Base-by-base conservation (phyloP, 495 filamentous ascomycete species). In the Pseudevernia furfuracea region DNA sequence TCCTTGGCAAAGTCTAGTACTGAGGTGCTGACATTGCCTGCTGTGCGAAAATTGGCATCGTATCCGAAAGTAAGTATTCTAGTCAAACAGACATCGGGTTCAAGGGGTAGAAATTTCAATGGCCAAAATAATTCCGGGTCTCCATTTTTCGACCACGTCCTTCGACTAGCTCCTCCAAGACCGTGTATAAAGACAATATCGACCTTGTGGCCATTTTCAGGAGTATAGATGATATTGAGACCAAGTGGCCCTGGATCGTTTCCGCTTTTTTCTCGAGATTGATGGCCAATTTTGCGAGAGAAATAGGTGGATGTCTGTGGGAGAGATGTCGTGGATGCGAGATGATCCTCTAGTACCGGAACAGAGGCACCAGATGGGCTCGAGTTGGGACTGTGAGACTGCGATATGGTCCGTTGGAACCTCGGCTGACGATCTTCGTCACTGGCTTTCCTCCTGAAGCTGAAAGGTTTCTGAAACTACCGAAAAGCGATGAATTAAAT, bases 121-220 rank as follows among this genome's bases (percentile, higher is more conserved):
- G 75, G 74, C 75, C 75, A 77, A 60, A 75, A 77, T 1, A 70
- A 63, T 0, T 71, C 65, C 58, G 66, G 67, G 63, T 77, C 65
- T 36, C 64, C 41, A 12, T 74, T 34, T 58, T 73, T 69, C 1
- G 72, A 75, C 75, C 75, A 76, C 49, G 74, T 73, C 60, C 52
- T 63, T 0, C 67, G 62, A 58, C 72, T 75, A 8, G 68, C 67
- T 0, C 75, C 75, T 19, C 75, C 73, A 7, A 77, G 68, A 1
- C 75, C 75, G 66, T 77, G 75, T 9, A 77, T 64, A 23, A 57
- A 77, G 68, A 58, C 72, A 53, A 82, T 70, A 57, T 82, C 78
- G 44, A 36, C 59, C 32, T 64, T 66, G 17, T 53, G 71, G 14
- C 37, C 67, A 63, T 65, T 63, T 37, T 71, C 58, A 19, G 74